Conservation (phyloP, 257 asterid genomes). For the Avicennia marina region DNA sequence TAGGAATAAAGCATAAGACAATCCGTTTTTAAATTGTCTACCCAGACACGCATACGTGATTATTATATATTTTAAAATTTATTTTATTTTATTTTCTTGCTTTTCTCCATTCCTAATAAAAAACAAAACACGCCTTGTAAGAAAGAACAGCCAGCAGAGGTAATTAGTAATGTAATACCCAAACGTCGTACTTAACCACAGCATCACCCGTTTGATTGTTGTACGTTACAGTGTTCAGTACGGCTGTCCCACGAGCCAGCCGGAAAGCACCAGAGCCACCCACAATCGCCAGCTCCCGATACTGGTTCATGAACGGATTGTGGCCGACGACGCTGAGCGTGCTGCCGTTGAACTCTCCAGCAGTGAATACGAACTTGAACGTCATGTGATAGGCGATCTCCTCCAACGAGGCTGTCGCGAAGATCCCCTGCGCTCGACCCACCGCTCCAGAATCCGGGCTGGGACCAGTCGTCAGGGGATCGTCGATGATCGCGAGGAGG, state of each 20-base stretch:
- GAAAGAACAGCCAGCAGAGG: no score
- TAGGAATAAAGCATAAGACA: no score
- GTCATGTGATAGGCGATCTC: constrained; percentile 30
- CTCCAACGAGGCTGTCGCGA: constrained; percentile 21
- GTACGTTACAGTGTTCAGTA: constrained; percentile 13
- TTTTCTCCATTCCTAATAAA: no score
- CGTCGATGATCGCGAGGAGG: constrained; percentile 24
- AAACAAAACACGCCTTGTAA: no score
- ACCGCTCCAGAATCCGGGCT: constrained; percentile 24
- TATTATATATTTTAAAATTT: no score
- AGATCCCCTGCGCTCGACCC: constrained; percentile 51
- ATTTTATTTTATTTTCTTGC: no score
- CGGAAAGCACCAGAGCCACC: constrained; percentile 64
- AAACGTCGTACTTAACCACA: constrained; percentile 33
- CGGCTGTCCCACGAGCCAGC: constrained; percentile 38
- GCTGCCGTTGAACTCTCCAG: constrained; percentile 41
- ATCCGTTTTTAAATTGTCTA: no score
- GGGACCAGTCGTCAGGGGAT: constrained; percentile 29
- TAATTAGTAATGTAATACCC: constrained; percentile 23
- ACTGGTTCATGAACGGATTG: constrained; percentile 17
- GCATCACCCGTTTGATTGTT: constrained; percentile 31
- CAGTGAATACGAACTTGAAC: constrained; percentile 31
- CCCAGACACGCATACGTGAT: no score
- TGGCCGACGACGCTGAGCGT: constrained; percentile 35
- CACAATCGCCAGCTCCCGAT: constrained; percentile 40